Conservation (phyloP, 2,329 filamentous ascomycete species). For the Aureobasidium zeae region DNA sequence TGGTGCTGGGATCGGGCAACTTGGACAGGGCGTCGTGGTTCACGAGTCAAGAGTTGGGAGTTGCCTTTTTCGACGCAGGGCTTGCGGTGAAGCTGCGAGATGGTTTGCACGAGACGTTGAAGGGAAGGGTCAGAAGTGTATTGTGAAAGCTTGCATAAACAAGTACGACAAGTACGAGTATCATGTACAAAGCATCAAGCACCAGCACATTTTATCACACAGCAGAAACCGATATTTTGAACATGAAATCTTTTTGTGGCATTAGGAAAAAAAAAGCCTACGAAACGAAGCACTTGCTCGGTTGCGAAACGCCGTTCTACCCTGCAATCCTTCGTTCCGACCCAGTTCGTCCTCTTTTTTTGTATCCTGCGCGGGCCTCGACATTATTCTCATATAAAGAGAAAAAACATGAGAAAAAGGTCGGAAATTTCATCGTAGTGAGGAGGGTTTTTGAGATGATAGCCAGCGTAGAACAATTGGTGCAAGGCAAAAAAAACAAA, state of each 20-base stretch:
- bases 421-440: neutral
- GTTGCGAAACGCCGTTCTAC: slow-evolving; percentile 15
- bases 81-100: slow-evolving; percentile 27
- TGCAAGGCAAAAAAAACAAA: slow-evolving; percentile 11
- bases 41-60: slow-evolving; percentile 73
- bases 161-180: no score
- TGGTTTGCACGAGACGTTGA: slow-evolving; percentile 19
- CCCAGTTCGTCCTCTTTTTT: slow-evolving; percentile 3
- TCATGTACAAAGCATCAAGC: no score
- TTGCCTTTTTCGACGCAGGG: slow-evolving; percentile 43
- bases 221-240: slow-evolving; percentile 6
- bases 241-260: slow-evolving; percentile 15
- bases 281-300: slow-evolving; percentile 14
- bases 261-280: slow-evolving; percentile 15
- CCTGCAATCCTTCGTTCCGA: slow-evolving; percentile 14
- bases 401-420: neutral
- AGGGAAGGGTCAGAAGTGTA: slow-evolving; percentile 16
- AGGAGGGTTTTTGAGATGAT: neutral
- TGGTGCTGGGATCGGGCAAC: slow-evolving; percentile 70
- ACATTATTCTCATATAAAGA: neutral
- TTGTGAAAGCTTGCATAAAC: no score
- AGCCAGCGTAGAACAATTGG: slow-evolving; percentile 3
- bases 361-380: no score
- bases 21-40: slow-evolving; percentile 80
- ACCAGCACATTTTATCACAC: no score